Percentiles rank a stretch among this genome's conserved stretches.
These are phyloP conservation scores for Suillus spraguei DNA, from an alignment of 768 basidiomycete species.

Conservation along the genomic window DNA sequence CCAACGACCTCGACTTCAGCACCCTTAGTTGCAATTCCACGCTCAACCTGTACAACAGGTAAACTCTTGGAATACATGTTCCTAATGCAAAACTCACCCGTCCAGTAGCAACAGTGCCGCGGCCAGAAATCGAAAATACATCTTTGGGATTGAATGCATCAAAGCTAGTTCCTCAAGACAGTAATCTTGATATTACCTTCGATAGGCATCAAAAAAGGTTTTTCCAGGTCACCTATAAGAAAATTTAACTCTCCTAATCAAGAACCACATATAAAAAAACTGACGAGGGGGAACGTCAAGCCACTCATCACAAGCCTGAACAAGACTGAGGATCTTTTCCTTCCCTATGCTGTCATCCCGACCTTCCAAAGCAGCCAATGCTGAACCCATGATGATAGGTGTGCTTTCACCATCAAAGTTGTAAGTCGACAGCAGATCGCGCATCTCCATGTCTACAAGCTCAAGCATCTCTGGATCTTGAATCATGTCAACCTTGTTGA, in stretches of 20 bases:
- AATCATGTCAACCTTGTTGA: conserved; percentile 99
- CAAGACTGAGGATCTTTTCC: conserved; percentile 78
- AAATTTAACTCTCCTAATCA: conserved; percentile 6
- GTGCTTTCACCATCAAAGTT: conserved; percentile 97
- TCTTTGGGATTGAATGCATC: conserved; percentile 42
- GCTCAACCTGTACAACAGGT: conserved; percentile 66
- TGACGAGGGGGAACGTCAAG: conserved; percentile 89
- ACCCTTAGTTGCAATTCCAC: conserved; percentile 89
- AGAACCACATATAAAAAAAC: conserved; percentile 30
- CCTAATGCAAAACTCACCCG: conserved; percentile 52
- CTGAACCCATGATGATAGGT: conserved; percentile 98
- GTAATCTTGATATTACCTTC: conserved; percentile 55
- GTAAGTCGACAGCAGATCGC: conserved; percentile 89
- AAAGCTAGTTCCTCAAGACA: background rate
- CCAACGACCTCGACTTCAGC: conserved; percentile 94
- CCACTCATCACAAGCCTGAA: conserved; percentile 91
- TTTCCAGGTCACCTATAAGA: conserved; percentile 85
- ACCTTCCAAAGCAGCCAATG: conserved; percentile 91
- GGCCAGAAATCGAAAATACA: conserved; percentile 96
- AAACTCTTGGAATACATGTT: background rate
- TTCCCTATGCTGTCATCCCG: conserved; percentile 79
- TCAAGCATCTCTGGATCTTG: conserved; percentile 98
- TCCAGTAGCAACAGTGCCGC: conserved; percentile 97
- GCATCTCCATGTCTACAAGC: conserved; percentile 99
- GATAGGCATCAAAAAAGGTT: conserved; percentile 94